These are phyloP conservation scores for Chaetoceros tenuissimus DNA, from an alignment of 108 stramenopile species.

Conservation along the genomic window DNA sequence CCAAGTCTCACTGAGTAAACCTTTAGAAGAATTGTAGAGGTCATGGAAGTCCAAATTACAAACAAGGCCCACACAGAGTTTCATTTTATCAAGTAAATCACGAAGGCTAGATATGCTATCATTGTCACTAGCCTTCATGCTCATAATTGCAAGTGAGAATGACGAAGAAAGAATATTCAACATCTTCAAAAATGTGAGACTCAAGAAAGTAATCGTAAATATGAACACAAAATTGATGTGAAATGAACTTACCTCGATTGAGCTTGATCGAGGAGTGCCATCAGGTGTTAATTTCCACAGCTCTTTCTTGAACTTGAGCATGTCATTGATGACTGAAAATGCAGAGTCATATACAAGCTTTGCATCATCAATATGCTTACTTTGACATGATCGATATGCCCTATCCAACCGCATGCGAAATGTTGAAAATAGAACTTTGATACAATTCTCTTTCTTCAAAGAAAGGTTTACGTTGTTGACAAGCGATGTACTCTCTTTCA, in stretches of 20 bases:
- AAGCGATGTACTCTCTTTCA: not conserved
- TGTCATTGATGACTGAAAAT: not conserved
- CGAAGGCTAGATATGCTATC: not conserved
- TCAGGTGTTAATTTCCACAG: constrained; percentile 18
- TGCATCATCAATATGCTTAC: not conserved
- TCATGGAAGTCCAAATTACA: not conserved
- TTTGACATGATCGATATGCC: not conserved
- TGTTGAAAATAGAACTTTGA: not conserved
- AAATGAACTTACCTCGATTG: constrained; percentile 23
- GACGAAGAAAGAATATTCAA: not conserved
- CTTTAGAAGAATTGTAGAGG: not conserved
- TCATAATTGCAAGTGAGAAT: not conserved
- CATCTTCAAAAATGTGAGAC: not conserved
- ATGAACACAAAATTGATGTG: too few species aligned
- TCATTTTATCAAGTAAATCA: not conserved
- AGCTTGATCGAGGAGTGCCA: constrained; percentile 12
- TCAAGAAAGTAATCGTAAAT: not conserved
- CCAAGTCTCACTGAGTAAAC: not conserved
- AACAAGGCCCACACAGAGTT: not conserved
- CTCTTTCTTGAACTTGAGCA: not conserved
- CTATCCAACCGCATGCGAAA: not conserved
- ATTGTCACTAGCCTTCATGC: not conserved
- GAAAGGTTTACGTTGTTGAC: not conserved
- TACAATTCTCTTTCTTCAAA: not conserved
- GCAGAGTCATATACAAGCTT: not conserved